Evolutionary conservation across 768 basidiomycete genomes (phyloP).

Genomic region (Psilocybe tampanensis): DNA sequence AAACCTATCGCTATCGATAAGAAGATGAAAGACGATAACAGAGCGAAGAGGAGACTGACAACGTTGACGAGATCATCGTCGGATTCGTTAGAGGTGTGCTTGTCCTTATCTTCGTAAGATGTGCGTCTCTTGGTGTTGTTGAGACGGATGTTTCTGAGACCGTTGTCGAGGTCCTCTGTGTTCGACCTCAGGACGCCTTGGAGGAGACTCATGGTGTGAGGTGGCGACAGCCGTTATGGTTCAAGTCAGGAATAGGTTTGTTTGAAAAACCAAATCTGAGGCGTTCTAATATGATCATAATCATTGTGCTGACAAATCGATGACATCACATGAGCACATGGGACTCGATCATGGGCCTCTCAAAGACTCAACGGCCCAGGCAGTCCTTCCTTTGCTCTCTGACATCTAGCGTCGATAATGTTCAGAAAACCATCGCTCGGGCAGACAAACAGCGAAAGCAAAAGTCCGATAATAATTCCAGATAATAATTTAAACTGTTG

Average conservation of each 20-base stretch:
- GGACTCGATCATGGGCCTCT: too few species aligned
- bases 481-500: slow-evolving; percentile 50
- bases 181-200: slow-evolving; percentile 70
- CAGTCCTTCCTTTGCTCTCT: too few species aligned
- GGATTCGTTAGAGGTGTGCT: slow-evolving; percentile 56
- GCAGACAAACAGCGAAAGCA: too few species aligned
- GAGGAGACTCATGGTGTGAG: slow-evolving; percentile 67
- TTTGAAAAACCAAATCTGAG: not conserved
- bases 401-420: too few species aligned
- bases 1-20: slow-evolving; percentile 46
- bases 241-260: slow-evolving; percentile 4
- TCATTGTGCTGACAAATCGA: slow-evolving; percentile 30
- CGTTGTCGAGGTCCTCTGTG: slow-evolving; percentile 39
- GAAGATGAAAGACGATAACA: slow-evolving; percentile 2
- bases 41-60: slow-evolving; percentile 44
- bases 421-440: too few species aligned
- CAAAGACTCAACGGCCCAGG: too few species aligned
- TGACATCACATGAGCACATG: slow-evolving; percentile 1
- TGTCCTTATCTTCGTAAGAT: slow-evolving; percentile 37
- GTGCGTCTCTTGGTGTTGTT: slow-evolving; percentile 14
- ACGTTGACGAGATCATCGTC: slow-evolving; percentile 76
- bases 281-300: not conserved
- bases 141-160: slow-evolving; percentile 32
- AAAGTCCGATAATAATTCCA: not conserved
- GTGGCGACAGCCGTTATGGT: slow-evolving; percentile 12